Base-by-base conservation (phyloP, 1,139 yeast species). In the Wickerhamomyces sp. region DNA sequence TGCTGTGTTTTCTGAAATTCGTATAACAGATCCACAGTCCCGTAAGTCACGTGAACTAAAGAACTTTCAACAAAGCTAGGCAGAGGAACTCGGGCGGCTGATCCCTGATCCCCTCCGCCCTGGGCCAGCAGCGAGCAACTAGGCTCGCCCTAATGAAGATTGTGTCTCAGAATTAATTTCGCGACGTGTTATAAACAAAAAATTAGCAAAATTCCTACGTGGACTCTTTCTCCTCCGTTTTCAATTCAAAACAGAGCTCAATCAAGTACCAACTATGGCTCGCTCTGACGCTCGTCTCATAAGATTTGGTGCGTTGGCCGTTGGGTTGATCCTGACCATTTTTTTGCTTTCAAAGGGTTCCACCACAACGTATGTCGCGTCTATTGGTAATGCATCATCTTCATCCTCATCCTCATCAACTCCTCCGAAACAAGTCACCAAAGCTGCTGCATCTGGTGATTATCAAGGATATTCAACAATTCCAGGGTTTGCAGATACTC, bases 271-370 rank as follows among this genome's bases (percentile, higher is more conserved):
- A 34, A 5, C 29, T 15, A 68, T 69, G 74, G 70, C 80, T 35
- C 74, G 85, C 62, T 76, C 84, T 31, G 80, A 79, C 61, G 83
- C 86, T 49, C 75, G 87, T 58, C 60, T 81, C 53, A 66, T 79
- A 41, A 69, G 87, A 57, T 80, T 81, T 57, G 84, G 77, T 37
- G 71, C 79, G 40, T 76, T 81, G 59, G 85, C 86, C 33, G 63
- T 75, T 23, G 71, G 79, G 23, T 68, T 81, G 58, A 68, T 81
- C 44, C 66, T 73, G 26, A 78, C 84, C 59, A 84, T 84, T 15
- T 79, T 71, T 59, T 76, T 81, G 44, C 72, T 81, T 39, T 75
- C 86, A 23, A 73, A 76, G 54, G 87, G 87, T 9, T 74, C 83
- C 9, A 67, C 71, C 13, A 71, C 78, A 44, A 63, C 73, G 37